Evolutionary conservation across 2,329 filamentous ascomycete genomes (phyloP).

Genomic region (Diaporthe australafricana): DNA sequence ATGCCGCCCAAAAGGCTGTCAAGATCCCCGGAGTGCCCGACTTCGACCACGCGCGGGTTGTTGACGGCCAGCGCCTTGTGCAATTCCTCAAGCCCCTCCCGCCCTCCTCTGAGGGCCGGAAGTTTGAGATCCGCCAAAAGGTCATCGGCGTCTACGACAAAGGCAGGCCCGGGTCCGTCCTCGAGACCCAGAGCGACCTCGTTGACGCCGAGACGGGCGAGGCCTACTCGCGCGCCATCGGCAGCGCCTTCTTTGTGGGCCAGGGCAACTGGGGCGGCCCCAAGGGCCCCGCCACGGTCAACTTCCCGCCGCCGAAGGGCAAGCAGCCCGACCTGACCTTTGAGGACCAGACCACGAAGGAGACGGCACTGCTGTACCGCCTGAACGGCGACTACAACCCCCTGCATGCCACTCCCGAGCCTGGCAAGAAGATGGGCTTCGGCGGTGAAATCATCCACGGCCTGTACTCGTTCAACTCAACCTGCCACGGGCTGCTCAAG

Average conservation of each 20-base stretch:
- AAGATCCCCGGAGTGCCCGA: constrained; percentile 82
- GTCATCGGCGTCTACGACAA: constrained; percentile 92
- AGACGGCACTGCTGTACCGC: constrained; percentile 83
- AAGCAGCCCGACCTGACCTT: constrained; percentile 78
- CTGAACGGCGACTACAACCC: constrained; percentile 97
- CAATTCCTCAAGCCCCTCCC: constrained; percentile 83
- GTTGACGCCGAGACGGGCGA: constrained; percentile 78
- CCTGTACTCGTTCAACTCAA: constrained; percentile 86
- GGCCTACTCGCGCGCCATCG: constrained; percentile 76
- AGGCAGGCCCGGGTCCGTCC: constrained; percentile 83
- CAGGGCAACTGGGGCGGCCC: constrained; percentile 89
- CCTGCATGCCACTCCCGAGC: constrained; percentile 87
- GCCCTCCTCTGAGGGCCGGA: constrained; percentile 74
- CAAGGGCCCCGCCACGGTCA: constrained; percentile 84
- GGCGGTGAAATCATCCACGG: constrained; percentile 91
- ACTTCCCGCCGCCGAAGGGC: constrained; percentile 78
- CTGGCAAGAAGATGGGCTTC: constrained; percentile 90
- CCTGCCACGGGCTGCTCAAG: constrained; percentile 79
- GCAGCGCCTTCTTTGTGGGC: constrained; percentile 82
- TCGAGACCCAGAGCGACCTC: constrained; percentile 82
- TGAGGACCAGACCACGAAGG: constrained; percentile 75
- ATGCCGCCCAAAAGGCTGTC: constrained; percentile 73
- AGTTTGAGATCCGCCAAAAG: constrained; percentile 81
- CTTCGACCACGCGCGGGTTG: constrained; percentile 78
- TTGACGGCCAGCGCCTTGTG: constrained; percentile 87